Base-by-base conservation (phyloP, 2,329 filamentous ascomycete species). In the Ascochyta rabiei region DNA sequence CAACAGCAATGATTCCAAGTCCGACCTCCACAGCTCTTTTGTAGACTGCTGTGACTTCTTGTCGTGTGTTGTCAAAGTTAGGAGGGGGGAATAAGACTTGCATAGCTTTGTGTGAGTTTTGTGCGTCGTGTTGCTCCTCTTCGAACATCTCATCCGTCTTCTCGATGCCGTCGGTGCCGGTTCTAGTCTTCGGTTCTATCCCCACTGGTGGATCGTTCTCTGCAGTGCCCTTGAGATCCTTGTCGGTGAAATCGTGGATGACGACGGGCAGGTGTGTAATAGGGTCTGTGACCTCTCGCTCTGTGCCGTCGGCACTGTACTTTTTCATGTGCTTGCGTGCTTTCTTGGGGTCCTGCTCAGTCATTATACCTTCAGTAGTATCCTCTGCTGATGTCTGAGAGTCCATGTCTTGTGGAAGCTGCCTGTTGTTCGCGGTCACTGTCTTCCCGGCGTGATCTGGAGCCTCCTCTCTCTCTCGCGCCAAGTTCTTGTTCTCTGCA, bases 251-350 rank as follows among this genome's bases (percentile, higher is more conserved):
- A 67, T 90, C 88, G 66, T 89, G 86, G 31, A 90, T 87, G 31
- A 76, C 78, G 42, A 90, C 81, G 1, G 87, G 87, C 2, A 90
- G 78, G 72, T 90, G 88, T 1, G 88, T 91, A 34, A 90, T 81
- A 0, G 88, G 88, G 65, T 91, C 88, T 1, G 87, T 90, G 41
- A 90, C 88, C 67, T 88, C 81, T 55, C 82, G 77, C 53, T 81
- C 79, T 23, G 80, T 78, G 26, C 78, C 75, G 53, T 81, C 78
- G 26, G 78, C 74, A 40, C 71, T 76, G 54, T 73, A 75, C 53
- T 81, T 78, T 66, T 82, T 81, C 76, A 82, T 78, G 12, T 70
- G 62, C 67, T 82, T 82, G 34, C 81, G 71, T 55, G 77, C 76
- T 56, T 79, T 72, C 62, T 78, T 80, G 1, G 80, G 77, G 51